Evolutionary conservation across 805 yeast species (phyloP), one percentile per base, ranked within the genome.

Genomic region (Ogataea angusta): DNA sequence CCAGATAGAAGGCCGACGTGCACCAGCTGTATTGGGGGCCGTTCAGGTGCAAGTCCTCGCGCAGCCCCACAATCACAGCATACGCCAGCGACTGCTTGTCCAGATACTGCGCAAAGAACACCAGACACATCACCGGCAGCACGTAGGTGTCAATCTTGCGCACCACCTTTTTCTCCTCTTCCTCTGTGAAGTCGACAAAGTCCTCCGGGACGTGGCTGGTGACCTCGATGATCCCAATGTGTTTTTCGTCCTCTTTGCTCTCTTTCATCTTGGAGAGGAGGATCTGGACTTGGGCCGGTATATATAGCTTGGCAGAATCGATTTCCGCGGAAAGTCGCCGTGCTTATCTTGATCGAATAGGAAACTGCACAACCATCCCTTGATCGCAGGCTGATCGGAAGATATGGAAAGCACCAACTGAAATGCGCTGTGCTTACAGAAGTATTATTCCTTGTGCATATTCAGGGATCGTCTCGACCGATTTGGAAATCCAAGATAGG

Each of bases 1-100:
- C 76, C 25, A 71, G 56, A 48, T 72, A 72, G 43, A 72, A 73
- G 1, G 70, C 57, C n/a, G 70, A 57, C 1, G 73, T 71, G 10
- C 65, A 57, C 76, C 75, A 70, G 13, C 69, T 53, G 44, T 67
- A 72, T 36, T 54, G 46, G 12, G 47, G 44, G 13, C 73, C 68
- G 9, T 7, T 16, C 10, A 35, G 63, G n/a, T 60, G 38, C 47
- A 62, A 51, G 38, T 66, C 71, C 15, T 49, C 40, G 16, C 56
- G 41, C 38, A 68, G 31, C 1, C 72, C 72, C 51, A 64, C 54
- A 18, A 69, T 49, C 1, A 70, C 49, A 1, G 72, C 72, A 45
- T 62, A 63, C 1, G 68, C 59, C 47, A 58, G 62, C 9, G 70
- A 55, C 17, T 54, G 48, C 42, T 67, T 60, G 47, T 70, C 73